A percentile compares a stretch with the other conserved stretches of the same genome.
Evolutionary conservation across 106 monocot species (phyloP).

Genomic region (Dendrobium nobile): DNA sequence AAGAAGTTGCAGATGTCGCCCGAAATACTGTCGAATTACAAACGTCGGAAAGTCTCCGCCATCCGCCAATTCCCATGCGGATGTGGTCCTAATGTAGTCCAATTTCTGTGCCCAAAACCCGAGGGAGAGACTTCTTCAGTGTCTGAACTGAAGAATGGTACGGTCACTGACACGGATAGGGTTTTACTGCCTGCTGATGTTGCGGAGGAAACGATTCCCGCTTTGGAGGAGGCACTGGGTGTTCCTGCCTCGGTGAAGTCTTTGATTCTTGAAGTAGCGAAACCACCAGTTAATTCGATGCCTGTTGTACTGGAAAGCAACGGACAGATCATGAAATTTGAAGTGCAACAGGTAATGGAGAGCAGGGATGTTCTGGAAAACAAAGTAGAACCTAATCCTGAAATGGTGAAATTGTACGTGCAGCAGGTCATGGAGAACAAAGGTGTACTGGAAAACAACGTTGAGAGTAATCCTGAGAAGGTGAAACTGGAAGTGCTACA

Average conservation of each 20-base stretch:
- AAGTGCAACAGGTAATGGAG: background rate
- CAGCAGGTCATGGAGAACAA: background rate
- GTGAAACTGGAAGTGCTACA: background rate
- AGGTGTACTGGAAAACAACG: background rate
- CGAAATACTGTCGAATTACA: background rate
- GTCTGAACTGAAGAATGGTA: background rate
- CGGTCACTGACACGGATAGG: background rate
- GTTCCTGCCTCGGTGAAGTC: background rate
- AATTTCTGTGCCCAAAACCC: background rate
- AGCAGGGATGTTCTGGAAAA: background rate
- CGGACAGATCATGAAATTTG: background rate
- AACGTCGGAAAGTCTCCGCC: background rate
- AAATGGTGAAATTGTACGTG: background rate
- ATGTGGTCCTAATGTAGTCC: conserved; percentile 3
- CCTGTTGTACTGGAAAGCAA: background rate
- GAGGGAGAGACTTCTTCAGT: background rate
- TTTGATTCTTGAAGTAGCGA: background rate
- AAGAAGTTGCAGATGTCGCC: conserved; percentile 2
- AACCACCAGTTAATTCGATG: background rate
- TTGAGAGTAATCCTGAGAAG: background rate
- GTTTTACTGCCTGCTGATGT: background rate
- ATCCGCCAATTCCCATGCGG: conserved; percentile 6
- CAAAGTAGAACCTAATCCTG: background rate
- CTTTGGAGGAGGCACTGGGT: background rate
- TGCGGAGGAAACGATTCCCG: background rate